These are phyloP conservation scores for Fusarium hostae DNA, from an alignment of 2,329 filamentous ascomycete species.

Conservation along the genomic window DNA sequence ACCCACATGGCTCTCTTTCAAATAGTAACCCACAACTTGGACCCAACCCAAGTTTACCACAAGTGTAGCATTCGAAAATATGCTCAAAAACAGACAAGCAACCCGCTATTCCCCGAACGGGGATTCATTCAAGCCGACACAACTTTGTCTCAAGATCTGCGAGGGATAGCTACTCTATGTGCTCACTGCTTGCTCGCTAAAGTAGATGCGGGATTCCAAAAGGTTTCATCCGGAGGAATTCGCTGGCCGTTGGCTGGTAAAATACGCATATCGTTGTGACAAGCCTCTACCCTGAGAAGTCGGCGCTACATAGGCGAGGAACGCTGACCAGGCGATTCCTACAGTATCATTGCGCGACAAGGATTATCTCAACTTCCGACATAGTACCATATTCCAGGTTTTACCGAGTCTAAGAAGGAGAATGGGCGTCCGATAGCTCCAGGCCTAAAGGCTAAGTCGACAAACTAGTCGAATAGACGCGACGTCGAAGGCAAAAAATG, in stretches of 20 bases:
- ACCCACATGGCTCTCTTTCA: slow-evolving; percentile 17
- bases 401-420: slow-evolving; percentile 48
- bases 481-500: slow-evolving; percentile 49
- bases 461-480: slow-evolving; percentile 35
- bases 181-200: slow-evolving; percentile 66
- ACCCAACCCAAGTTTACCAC: slow-evolving; percentile 30
- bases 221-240: slow-evolving; percentile 46
- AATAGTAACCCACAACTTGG: slow-evolving; percentile 33
- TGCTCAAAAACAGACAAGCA: background rate
- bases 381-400: slow-evolving; percentile 48
- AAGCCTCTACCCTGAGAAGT: slow-evolving; percentile 41
- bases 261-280: slow-evolving; percentile 33
- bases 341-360: slow-evolving; percentile 59
- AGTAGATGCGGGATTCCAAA: slow-evolving; percentile 34
- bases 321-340: slow-evolving; percentile 66
- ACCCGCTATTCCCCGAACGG: slow-evolving; percentile 1
- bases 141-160: slow-evolving; percentile 14
- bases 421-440: slow-evolving; percentile 44
- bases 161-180: slow-evolving; percentile 42
- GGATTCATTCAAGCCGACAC: slow-evolving; percentile 5
- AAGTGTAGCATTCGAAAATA: slow-evolving; percentile 4
- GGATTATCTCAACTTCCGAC: slow-evolving; percentile 70
- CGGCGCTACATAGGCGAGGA: slow-evolving; percentile 43
- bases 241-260: slow-evolving; percentile 34
- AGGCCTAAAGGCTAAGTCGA: slow-evolving; percentile 30